Conservation (phyloP, 2,329 filamentous ascomycete species). For the Colletotrichum lentis region DNA sequence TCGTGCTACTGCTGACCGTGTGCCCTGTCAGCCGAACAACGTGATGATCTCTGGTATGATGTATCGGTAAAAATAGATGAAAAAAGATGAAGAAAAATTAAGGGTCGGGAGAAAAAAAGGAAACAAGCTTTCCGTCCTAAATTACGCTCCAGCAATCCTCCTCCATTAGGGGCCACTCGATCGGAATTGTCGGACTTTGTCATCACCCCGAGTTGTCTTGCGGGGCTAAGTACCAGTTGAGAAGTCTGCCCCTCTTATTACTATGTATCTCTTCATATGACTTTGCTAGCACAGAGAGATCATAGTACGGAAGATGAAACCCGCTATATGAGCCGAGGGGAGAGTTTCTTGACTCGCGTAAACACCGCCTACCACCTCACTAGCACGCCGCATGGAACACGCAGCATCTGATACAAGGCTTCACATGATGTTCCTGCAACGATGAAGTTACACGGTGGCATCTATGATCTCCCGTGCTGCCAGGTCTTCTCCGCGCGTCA, state of each 20-base stretch:
- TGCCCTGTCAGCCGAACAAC: background rate
- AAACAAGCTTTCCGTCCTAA: conserved; percentile 7
- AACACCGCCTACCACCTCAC: too few species aligned
- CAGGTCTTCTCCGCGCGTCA: background rate
- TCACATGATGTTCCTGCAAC: conserved; percentile 14
- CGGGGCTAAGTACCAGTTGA: background rate
- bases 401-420: conserved; percentile 12
- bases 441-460: conserved; percentile 2
- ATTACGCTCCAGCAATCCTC: background rate
- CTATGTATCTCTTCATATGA: background rate
- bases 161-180: background rate
- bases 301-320: too few species aligned
- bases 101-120: too few species aligned
- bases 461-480: background rate
- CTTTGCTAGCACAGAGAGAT: background rate
- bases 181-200: background rate
- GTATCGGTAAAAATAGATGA: too few species aligned
- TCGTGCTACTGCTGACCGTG: background rate
- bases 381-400: conserved; percentile 1
- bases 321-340: too few species aligned
- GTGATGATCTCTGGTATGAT: too few species aligned
- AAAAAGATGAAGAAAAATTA: background rate
- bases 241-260: background rate
- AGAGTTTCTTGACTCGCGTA: conserved; percentile 24
- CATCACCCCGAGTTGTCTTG: background rate